Percentiles rank a stretch among this genome's conserved stretches.
Conservation (phyloP, 345 rosid species). For the Aethionema arabicum region DNA sequence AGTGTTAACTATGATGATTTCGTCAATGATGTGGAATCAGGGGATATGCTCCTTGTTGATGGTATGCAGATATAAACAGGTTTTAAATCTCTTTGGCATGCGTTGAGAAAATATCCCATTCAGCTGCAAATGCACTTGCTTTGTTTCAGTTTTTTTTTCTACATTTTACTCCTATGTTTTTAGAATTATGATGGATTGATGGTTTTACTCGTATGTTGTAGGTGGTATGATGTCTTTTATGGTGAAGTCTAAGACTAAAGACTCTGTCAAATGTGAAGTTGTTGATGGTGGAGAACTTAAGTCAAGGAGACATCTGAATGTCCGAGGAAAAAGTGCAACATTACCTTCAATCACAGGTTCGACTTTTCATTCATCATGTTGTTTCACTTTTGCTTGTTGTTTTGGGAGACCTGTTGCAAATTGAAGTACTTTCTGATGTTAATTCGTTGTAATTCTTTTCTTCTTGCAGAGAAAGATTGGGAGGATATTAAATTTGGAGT, state of each 20-base stretch:
- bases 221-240: constrained; percentile 98
- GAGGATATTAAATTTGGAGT: constrained; percentile 99
- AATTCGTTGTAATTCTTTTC: constrained; percentile 24
- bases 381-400: not conserved
- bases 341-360: constrained; percentile 95
- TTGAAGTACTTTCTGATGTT: constrained; percentile 3
- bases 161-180: not conserved
- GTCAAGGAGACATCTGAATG: constrained; percentile 96
- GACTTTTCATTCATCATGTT: constrained; percentile 17
- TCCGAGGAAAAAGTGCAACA: constrained; percentile 97
- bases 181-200: not conserved
- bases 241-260: constrained; percentile 93
- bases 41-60: constrained; percentile 99
- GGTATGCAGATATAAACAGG: constrained; percentile 47
- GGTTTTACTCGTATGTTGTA: constrained; percentile 36
- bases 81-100: not conserved
- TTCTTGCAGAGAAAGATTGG: constrained; percentile 91
- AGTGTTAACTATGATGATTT: constrained; percentile 98
- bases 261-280: constrained; percentile 91
- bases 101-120: not conserved
- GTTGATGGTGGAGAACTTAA: constrained; percentile 99
- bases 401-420: not conserved
- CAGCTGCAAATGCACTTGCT: not conserved
- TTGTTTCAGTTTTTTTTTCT: too few species aligned
- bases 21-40: constrained; percentile 85